Conservation (phyloP, 306 rosid species). For the Malus sieversii region DNA sequence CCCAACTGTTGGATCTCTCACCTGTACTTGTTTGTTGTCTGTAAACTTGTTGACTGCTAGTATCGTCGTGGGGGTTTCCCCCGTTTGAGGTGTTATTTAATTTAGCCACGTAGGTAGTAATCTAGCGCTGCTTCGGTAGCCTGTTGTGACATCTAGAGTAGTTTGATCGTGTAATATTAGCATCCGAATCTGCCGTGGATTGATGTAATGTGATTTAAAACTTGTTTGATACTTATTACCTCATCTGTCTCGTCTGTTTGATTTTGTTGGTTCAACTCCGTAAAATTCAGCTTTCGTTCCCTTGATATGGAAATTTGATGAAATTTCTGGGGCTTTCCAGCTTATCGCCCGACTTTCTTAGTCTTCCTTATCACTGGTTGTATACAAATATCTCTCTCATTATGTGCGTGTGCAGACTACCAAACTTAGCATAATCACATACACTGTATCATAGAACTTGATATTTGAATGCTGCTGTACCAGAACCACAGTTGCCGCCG, state of each 20-base stretch:
- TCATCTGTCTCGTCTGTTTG: not conserved
- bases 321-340: no score
- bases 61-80: constrained; percentile 14
- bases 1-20: constrained; percentile 20
- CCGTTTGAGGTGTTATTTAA: constrained; percentile 22
- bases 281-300: not conserved
- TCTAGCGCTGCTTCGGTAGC: constrained; percentile 17
- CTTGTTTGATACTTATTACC: constrained; percentile 1
- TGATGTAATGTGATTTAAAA: constrained; percentile 31
- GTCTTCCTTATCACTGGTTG: no score
- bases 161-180: constrained; percentile 38
- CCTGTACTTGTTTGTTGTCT: constrained; percentile 32
- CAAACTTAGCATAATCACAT: no score
- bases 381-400: no score
- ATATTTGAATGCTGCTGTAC: no score
- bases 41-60: constrained; percentile 29
- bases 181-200: constrained; percentile 26
- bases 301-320: not conserved
- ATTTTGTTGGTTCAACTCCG: not conserved
- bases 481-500: no score
- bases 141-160: constrained; percentile 35
- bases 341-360: no score
- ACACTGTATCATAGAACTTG: no score
- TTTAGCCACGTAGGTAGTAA: constrained; percentile 37
- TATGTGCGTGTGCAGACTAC: no score